Evolutionary conservation across 257 asterid genomes (phyloP).

Genomic region (Nicotiana otophora): DNA sequence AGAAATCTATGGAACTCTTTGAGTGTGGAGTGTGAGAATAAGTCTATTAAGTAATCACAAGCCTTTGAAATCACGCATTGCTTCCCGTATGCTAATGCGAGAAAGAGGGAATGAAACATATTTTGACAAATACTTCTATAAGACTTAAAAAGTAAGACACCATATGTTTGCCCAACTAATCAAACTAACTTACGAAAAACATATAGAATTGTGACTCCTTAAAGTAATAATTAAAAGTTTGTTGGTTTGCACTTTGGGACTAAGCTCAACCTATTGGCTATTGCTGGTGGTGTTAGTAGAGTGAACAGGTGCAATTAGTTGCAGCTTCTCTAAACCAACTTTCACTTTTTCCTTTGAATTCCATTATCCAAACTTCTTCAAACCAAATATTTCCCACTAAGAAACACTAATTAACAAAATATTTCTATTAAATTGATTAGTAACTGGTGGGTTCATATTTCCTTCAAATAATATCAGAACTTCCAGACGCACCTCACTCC

Average conservation of each 20-base stretch:
- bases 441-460: too few relatives aligned
- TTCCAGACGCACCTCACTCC: too few relatives aligned
- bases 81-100: background rate
- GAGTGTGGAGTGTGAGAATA: background rate
- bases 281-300: background rate
- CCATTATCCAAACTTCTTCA: background rate
- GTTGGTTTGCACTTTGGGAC: background rate
- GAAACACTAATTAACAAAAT: background rate
- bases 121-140: background rate
- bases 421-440: background rate
- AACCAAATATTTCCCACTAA: background rate
- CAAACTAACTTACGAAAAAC: background rate
- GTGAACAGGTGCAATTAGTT: background rate
- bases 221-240: background rate
- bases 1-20: background rate
- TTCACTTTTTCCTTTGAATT: background rate
- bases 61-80: background rate
- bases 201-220: background rate
- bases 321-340: background rate
- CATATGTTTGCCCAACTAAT: background rate
- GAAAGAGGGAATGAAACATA: background rate
- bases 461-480: too few relatives aligned
- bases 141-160: background rate
- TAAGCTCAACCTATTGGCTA: background rate
- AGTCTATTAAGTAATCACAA: background rate